A percentile compares a stretch with the other conserved stretches of the same genome.
phyloP scores from a whole-genome alignment of 139 green algal genomes.

The Pseudopediastrum boryanum region DNA sequence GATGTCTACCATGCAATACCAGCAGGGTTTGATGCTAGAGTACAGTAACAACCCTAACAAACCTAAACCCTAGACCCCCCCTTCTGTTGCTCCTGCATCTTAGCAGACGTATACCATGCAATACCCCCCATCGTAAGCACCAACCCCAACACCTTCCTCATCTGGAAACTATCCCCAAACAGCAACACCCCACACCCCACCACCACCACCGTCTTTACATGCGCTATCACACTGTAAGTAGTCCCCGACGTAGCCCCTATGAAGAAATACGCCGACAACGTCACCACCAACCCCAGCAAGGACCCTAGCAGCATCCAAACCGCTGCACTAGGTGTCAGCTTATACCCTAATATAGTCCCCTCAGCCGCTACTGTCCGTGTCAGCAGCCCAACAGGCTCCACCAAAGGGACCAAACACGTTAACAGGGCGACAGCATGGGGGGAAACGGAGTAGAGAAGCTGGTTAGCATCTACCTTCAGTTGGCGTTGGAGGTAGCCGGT shows the following conservation, averaged over 20 bases:
- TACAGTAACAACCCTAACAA: too few relatives aligned
- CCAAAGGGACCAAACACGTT: constrained; percentile 30
- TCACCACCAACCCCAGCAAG: constrained; percentile 65
- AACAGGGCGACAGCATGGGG: constrained; percentile 40
- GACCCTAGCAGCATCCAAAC: constrained; percentile 33
- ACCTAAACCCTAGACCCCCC: too few relatives aligned
- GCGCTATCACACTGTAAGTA: too few relatives aligned
- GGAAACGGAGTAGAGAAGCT: constrained; percentile 56
- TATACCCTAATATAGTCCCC: constrained; percentile 41
- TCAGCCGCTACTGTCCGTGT: not conserved
- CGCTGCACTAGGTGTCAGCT: not conserved
- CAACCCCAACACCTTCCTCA: too few relatives aligned
- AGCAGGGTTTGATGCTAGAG: too few relatives aligned
- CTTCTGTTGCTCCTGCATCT: too few relatives aligned
- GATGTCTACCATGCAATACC: too few relatives aligned
- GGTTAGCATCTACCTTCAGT: constrained; percentile 55
- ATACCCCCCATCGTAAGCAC: too few relatives aligned
- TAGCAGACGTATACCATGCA: too few relatives aligned
- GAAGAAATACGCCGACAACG: constrained; percentile 82
- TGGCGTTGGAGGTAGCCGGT: constrained; percentile 57
- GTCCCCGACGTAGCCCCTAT: constrained; percentile 66
- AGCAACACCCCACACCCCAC: too few relatives aligned
- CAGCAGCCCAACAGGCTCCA: constrained; percentile 36
- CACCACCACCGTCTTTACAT: too few relatives aligned
- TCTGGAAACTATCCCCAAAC: too few relatives aligned